Evolutionary conservation across 2,329 filamentous ascomycete species (phyloP).

Genomic region (Claviceps fusiformis): DNA sequence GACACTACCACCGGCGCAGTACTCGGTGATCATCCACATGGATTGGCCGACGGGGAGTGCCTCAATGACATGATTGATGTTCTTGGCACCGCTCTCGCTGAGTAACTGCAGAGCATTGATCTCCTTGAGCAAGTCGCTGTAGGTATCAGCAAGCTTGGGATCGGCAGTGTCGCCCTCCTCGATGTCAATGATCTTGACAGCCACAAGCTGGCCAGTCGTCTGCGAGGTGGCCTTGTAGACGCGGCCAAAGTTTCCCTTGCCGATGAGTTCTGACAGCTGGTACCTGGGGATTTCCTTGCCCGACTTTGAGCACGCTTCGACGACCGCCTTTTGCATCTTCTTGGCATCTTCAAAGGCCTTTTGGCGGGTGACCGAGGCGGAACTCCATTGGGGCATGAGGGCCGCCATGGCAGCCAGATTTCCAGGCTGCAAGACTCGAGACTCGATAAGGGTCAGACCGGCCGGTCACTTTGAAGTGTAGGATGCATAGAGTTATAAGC

Average conservation of each 20-base stretch:
- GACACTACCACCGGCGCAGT: slow-evolving; percentile 74
- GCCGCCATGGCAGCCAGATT: slow-evolving; percentile 22
- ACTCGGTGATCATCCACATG: slow-evolving; percentile 82
- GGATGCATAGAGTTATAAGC: not conserved
- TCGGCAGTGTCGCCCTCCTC: slow-evolving; percentile 60
- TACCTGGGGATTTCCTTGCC: slow-evolving; percentile 52
- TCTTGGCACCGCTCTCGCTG: slow-evolving; percentile 59
- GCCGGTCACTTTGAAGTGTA: not conserved
- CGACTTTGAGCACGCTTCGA: slow-evolving; percentile 45
- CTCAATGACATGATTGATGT: slow-evolving; percentile 72
- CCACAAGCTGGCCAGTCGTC: slow-evolving; percentile 42
- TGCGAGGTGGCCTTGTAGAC: slow-evolving; percentile 52
- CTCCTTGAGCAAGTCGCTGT: slow-evolving; percentile 56
- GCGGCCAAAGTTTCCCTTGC: slow-evolving; percentile 60
- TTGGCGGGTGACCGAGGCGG: slow-evolving; percentile 35
- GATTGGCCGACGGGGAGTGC: slow-evolving; percentile 64
- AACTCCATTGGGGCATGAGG: slow-evolving; percentile 28
- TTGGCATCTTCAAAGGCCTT: slow-evolving; percentile 56
- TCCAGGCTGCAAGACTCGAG: not conserved
- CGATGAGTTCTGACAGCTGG: slow-evolving; percentile 57
- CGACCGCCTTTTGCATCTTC: slow-evolving; percentile 52
- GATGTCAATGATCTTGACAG: slow-evolving; percentile 74
- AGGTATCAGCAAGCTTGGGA: slow-evolving; percentile 51
- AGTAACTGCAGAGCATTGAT: slow-evolving; percentile 58
- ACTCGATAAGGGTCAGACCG: not conserved